Base-by-base conservation (phyloP, 2,329 filamentous ascomycete species). In the Alternaria incomplexa region DNA sequence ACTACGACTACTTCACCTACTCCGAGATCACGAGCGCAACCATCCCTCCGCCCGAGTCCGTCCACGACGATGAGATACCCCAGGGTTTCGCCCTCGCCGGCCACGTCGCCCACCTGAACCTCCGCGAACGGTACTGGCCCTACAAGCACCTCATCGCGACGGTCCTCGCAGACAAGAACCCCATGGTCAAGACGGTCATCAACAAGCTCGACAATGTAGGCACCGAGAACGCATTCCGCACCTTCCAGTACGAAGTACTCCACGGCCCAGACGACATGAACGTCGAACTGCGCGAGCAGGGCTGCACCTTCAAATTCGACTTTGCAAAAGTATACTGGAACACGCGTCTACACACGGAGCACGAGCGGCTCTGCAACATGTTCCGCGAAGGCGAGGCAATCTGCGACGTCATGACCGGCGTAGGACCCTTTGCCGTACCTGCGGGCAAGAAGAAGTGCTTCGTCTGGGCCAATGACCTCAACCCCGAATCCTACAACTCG, bases 311-410 rank as follows among this genome's bases (percentile, higher is more conserved):
- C 83, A 85, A 86, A 59, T 98, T 99, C 80, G 92, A 99, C 83
- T 99, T 97, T 80, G 88, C 91, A 65, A 96, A 96, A 72, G 96
- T 99, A 5, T 99, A 99, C 85, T 99, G 95, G 95, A 99, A 99
- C 81, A 93, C 90, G 74, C 90, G 95, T 70, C 87, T 99, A 13
- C 91, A 96, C 73, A 92, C 89, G 1, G 96, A 99, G 81, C 96
- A 99, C 81, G 89, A 90, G 67, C 87, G 96, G 4, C 84, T 98
- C 15, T 88, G 95, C 62, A 83, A 86, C 56, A 82, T 90, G 58
- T 97, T 98, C 83, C 83, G 88, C 59, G 89, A 91, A 7, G 94
- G 96, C 43, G 92, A 98, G 75, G 93, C 93, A 4, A 92, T 98
- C 2, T 96, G 91, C 82, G 96, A 99, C 80, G 91, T 97, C 68